Evolutionary conservation across 2,329 filamentous ascomycete genomes (phyloP), one percentile per base, ranked within the genome.

Genomic region (Calonectria hawksworthii): DNA sequence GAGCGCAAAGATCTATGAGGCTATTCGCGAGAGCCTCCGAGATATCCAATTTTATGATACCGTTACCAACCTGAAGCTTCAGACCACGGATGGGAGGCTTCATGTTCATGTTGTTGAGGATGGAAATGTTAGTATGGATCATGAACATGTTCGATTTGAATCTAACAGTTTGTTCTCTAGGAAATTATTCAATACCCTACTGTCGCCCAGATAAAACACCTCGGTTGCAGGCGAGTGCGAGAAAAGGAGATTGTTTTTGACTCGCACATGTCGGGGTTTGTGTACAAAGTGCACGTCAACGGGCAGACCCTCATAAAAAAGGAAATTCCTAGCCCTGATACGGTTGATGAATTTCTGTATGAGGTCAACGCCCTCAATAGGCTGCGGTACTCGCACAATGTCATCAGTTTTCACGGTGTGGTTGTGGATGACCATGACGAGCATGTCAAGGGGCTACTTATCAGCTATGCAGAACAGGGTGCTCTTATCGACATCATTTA

Each of bases 31-130:
- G 76, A 98, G 96, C 26, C 89, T 99, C 2, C 89, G 90, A n/a
- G 95, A 98, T 73, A 99, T 99, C 67, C 94, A 98, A 79, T 99
- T 98, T 83, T 99, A 98, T 85, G 92, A 96, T 71, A 98, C 96
- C 0, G 96, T 99, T 73, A 99, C 97, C 23, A 99, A 99, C 81
- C 90, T 99, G 76, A 98, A 98, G 84, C 89, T 99, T 23, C 93
- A 98, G 84, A 99, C 97, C 0, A 93, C 92, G 6, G 94, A 98
- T 72, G 95, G 95, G 18, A 93, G 96, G 74, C 89, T 99, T 30
- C 96, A 99, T 85, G 96, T 99, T 9, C 97, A 99, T 84, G 97
- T 99, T 68, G 96, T 97, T n/a, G 96, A 99, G 85, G 97, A 99
- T 83, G 92, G 95, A 64, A 97, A 98, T 83, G 90, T 92, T 80